These are phyloP conservation scores for Podosphaera fusca DNA, from an alignment of 2,329 filamentous ascomycete genomes.

Conservation along the genomic window DNA sequence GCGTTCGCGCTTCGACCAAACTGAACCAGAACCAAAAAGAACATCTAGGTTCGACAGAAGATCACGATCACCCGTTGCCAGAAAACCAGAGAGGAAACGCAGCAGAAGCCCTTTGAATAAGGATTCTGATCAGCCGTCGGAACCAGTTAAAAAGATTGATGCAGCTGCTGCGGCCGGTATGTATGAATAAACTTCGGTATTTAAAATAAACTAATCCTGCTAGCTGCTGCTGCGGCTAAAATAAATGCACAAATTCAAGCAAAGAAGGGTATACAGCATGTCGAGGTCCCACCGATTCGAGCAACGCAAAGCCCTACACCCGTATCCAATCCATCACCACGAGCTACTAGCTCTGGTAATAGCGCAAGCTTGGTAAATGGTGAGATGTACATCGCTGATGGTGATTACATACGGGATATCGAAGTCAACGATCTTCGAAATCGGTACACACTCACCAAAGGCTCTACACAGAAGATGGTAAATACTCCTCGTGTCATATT, in stretches of 20 bases:
- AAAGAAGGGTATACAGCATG: slow-evolving; percentile 74
- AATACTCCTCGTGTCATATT: slow-evolving; percentile 47
- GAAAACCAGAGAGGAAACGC: slow-evolving; percentile 43
- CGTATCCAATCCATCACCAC: slow-evolving; percentile 12
- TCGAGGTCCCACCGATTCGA: slow-evolving; percentile 64
- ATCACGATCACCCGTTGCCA: slow-evolving; percentile 43
- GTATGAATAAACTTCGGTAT: slow-evolving; percentile 8
- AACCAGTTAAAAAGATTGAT: slow-evolving; percentile 27
- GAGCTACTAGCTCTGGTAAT: slow-evolving; percentile 10
- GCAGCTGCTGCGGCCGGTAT: slow-evolving; percentile 59
- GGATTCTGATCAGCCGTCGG: slow-evolving; percentile 12
- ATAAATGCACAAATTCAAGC: slow-evolving; percentile 69
- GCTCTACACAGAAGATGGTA: slow-evolving; percentile 98
- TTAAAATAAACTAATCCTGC: slow-evolving; percentile 7
- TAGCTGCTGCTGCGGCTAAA: slow-evolving; percentile 69
- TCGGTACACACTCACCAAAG: slow-evolving; percentile 90
- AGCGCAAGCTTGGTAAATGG: slow-evolving; percentile 40
- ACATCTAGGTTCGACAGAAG: slow-evolving; percentile 74
- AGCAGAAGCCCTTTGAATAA: slow-evolving; percentile 56
- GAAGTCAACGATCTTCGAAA: slow-evolving; percentile 97
- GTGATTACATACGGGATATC: slow-evolving; percentile 96
- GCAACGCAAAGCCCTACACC: slow-evolving; percentile 16
- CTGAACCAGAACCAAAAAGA: slow-evolving; percentile 54
- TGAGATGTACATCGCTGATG: slow-evolving; percentile 85
- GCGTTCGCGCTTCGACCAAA: slow-evolving; percentile 87